Evolutionary conservation across 2,329 filamentous ascomycete species (phyloP).

Genomic region (Aspergillus fumigatus): DNA sequence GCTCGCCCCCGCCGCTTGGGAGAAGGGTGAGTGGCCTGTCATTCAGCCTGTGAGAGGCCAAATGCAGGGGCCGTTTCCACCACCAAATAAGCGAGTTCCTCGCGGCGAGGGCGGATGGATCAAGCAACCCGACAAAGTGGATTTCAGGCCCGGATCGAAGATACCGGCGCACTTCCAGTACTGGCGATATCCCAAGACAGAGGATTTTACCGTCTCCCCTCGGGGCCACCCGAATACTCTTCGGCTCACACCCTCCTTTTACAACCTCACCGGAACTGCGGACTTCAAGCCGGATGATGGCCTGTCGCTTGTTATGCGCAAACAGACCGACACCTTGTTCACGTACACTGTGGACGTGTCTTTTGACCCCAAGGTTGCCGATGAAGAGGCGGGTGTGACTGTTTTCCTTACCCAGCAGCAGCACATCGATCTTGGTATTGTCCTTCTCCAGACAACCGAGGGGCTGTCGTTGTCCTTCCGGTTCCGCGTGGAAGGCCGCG

Average conservation of each 20-base stretch:
- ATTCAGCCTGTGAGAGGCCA: conserved; percentile 11
- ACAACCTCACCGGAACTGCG: conserved; percentile 53
- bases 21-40: conserved; percentile 45
- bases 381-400: conserved; percentile 14
- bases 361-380: neutral
- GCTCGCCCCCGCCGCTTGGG: conserved; percentile 48
- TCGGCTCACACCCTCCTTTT: conserved; percentile 44
- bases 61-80: conserved; percentile 12
- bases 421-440: conserved; percentile 17
- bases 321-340: conserved; percentile 18
- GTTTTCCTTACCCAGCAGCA: conserved; percentile 17
- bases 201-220: conserved; percentile 46
- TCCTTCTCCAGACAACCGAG: conserved; percentile 1
- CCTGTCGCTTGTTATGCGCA: conserved; percentile 8
- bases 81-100: conserved; percentile 6
- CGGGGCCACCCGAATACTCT: conserved; percentile 42
- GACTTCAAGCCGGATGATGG: conserved; percentile 4
- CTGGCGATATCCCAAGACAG: conserved; percentile 49
- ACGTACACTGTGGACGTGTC: conserved; percentile 10
- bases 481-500: neutral
- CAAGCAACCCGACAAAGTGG: conserved; percentile 41
- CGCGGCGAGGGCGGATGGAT: conserved; percentile 36
- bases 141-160: conserved; percentile 42
- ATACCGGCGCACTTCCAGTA: conserved; percentile 54
- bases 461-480: conserved; percentile 1